A percentile compares a stretch with the other conserved stretches of the same genome.
These are phyloP conservation scores for Suzukiozyma palmioleophila DNA, from an alignment of 1,139 yeast genomes.

Conservation along the genomic window DNA sequence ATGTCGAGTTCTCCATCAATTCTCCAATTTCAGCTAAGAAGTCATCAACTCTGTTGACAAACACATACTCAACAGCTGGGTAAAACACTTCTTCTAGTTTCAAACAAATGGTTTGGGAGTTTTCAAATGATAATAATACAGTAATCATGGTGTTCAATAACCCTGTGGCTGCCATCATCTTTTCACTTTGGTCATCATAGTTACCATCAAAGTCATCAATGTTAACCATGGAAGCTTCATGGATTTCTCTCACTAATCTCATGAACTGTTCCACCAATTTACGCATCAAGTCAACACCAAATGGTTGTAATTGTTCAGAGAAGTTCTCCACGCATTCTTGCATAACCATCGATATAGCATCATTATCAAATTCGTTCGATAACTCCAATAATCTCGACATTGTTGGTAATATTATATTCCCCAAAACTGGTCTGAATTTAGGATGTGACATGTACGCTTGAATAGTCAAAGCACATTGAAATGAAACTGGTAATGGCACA, in stretches of 20 bases:
- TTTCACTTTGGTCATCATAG: slow-evolving; percentile 61
- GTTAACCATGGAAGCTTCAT: slow-evolving; percentile 53
- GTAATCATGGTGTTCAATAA: slow-evolving; percentile 84
- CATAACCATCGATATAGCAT: slow-evolving; percentile 84
- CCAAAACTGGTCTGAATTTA: slow-evolving; percentile 63
- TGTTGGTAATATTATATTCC: slow-evolving; percentile 68
- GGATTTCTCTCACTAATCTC: slow-evolving; percentile 65
- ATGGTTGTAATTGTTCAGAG: slow-evolving; percentile 86
- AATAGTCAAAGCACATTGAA: slow-evolving; percentile 81
- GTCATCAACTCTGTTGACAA: slow-evolving; percentile 64
- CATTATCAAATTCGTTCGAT: slow-evolving; percentile 82
- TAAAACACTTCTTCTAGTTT: slow-evolving; percentile 68
- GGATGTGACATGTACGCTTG: slow-evolving; percentile 71
- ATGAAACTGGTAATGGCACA: slow-evolving; percentile 65
- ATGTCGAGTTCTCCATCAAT: slow-evolving; percentile 80
- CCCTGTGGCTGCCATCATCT: slow-evolving; percentile 85
- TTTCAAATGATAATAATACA: slow-evolving; percentile 81
- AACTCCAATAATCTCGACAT: slow-evolving; percentile 76
- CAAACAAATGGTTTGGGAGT: slow-evolving; percentile 61
- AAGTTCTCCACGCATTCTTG: slow-evolving; percentile 93
- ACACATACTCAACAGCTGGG: slow-evolving; percentile 69
- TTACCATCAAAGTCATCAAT: slow-evolving; percentile 41
- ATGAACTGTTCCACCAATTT: slow-evolving; percentile 78
- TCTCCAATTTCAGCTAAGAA: slow-evolving; percentile 81
- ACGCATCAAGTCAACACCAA: slow-evolving; percentile 81